phyloP scores from a whole-genome alignment of 176 grass and related monocot genomes.

The Puya raimondii region DNA sequence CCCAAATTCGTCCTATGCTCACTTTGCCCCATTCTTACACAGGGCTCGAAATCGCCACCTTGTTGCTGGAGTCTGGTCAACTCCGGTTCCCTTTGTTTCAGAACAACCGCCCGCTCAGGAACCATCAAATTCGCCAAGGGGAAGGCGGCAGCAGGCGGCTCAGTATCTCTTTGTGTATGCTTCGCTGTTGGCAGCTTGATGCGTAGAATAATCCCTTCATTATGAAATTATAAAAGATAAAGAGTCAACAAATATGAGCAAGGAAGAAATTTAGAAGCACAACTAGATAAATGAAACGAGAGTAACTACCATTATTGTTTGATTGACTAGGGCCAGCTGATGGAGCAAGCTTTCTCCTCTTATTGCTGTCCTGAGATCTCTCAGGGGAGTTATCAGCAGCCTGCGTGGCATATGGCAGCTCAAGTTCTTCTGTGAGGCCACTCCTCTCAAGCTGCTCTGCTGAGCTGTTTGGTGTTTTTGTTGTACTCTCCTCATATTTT shows the following conservation, averaged over 20 bases:
- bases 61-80: too few species aligned
- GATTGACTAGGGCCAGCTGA: not conserved
- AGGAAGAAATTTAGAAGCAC: not conserved
- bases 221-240: not conserved
- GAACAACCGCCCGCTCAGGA: not conserved
- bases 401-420: constrained; percentile 2
- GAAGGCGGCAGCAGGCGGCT: too few species aligned
- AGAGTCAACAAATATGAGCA: not conserved
- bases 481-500: not conserved
- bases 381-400: constrained; percentile 7
- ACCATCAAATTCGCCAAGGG: not conserved
- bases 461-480: not conserved
- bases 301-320: not conserved
- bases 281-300: not conserved
- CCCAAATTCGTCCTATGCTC: not conserved
- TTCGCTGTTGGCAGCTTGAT: constrained; percentile 6
- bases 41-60: too few species aligned
- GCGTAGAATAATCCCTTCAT: constrained; percentile 6
- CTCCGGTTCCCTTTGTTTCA: not conserved
- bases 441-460: constrained; percentile 15
- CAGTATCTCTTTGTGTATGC: not conserved
- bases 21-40: not conserved
- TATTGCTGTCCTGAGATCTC: constrained; percentile 23
- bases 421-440: constrained; percentile 17
- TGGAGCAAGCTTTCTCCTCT: constrained; percentile 11